Evolutionary conservation across 163 green algal species (phyloP), one percentile per base, ranked within the genome.

Genomic region (Coccomyxa subellipsoidea): DNA sequence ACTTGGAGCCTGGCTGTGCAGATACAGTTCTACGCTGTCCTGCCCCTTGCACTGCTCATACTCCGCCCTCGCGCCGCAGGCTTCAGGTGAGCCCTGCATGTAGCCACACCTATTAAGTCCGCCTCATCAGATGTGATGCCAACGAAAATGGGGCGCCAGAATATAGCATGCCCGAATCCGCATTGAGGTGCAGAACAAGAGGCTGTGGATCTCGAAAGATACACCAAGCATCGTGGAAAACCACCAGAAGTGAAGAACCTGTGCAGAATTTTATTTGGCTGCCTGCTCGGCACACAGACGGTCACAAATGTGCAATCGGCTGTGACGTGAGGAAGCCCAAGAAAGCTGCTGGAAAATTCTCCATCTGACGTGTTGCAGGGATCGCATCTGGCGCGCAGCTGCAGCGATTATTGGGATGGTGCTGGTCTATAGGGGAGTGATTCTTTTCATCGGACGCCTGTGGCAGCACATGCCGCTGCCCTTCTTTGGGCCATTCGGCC

Each of bases 1-100:
- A 25, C 70, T 25, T 77, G 70, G 70, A 77, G 70, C 70, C 70
- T 77, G 70, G 70, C 70, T 38, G 70, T 77, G 70, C 70, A 77
- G 32, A 39, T 77, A 31, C 70, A 77, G 4, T 77, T 77, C 70
- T 77, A 77, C 27, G 70, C 70, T 27, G 31, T 77, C 27, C 34
- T 77, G 2, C 70, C 70, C 8, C 70, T 77, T n/a, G 32, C 18
- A 0, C 70, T 77, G 31, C 10, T 77, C 10, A 31, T 77, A 31
- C 70, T 77, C 31, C 2, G 21, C 8, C 70, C 70, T n/a, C 31
- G 70, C 32, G 18, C 32, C 12, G 31, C 70, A 12, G 70, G 10
- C 70, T 77, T 77, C 70, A 77, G 70, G 70, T 77, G 32, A 25
- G 70, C 18, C 27, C 25, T 75, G 18, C 66, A 75, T 36, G 12